These are phyloP conservation scores for Aspergillus uvarum DNA, from an alignment of 2,329 filamentous ascomycete genomes.

Conservation along the genomic window DNA sequence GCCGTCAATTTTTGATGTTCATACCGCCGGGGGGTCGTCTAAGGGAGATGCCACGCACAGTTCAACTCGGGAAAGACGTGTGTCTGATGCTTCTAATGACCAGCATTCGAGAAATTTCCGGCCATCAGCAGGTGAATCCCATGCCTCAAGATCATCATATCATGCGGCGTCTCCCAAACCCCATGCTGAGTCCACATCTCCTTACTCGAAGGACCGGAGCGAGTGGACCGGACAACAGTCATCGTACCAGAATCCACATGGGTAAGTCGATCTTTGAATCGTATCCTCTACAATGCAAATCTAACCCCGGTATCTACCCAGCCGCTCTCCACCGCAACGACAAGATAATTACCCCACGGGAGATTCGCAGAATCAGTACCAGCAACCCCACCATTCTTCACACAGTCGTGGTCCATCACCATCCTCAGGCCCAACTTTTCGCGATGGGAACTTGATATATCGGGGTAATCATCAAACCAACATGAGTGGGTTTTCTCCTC, in stretches of 20 bases:
- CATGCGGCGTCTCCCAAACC: constrained; percentile 56
- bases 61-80: constrained; percentile 31
- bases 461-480: constrained; percentile 59
- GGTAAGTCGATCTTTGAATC: constrained; percentile 43
- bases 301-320: constrained; percentile 42
- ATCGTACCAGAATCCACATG: constrained; percentile 47
- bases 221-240: constrained; percentile 50
- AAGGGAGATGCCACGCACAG: constrained; percentile 36
- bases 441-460: constrained; percentile 57
- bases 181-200: constrained; percentile 64
- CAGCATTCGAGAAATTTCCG: constrained; percentile 40
- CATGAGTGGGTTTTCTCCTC: constrained; percentile 40
- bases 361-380: constrained; percentile 57
- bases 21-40: constrained; percentile 28
- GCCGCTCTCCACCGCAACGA: constrained; percentile 64
- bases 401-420: constrained; percentile 58
- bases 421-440: constrained; percentile 34
- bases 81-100: constrained; percentile 31
- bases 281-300: constrained; percentile 12
- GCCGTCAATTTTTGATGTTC: constrained; percentile 34
- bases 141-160: constrained; percentile 60
- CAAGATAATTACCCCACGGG: constrained; percentile 56
- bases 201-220: constrained; percentile 57
- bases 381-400: constrained; percentile 48
- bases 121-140: constrained; percentile 45